These are phyloP conservation scores for Naganishia cerealis DNA, from an alignment of 1,284 basidiomycete genomes.

Conservation along the genomic window DNA sequence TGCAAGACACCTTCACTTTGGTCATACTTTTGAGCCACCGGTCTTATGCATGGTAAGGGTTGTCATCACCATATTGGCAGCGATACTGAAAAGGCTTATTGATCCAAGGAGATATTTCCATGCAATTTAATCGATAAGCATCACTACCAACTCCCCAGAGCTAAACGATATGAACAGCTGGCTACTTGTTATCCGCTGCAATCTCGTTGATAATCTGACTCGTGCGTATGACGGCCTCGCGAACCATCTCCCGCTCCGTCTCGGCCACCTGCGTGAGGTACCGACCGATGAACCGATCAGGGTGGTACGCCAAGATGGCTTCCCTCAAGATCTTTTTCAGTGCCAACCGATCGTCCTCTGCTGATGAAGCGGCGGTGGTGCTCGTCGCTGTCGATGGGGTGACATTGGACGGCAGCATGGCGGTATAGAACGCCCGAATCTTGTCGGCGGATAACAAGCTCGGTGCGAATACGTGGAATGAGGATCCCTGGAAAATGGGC, in stretches of 20 bases:
- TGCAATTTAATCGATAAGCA: not conserved
- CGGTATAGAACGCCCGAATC: constrained; percentile 27
- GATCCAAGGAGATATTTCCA: too few species aligned
- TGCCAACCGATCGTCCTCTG: constrained; percentile 15
- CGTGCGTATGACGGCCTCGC: constrained; percentile 24
- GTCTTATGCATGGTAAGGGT: too few species aligned
- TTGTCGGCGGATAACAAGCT: constrained; percentile 27
- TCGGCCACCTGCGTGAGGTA: constrained; percentile 22
- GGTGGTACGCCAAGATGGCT: constrained; percentile 34
- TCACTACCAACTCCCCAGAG: not conserved
- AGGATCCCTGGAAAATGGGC: constrained; percentile 32
- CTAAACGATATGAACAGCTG: not conserved
- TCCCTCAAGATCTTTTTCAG: constrained; percentile 29
- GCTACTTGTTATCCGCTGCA: constrained; percentile 28
- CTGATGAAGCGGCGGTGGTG: not conserved
- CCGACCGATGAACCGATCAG: constrained; percentile 33
- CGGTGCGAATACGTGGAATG: constrained; percentile 23
- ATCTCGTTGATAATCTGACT: constrained; percentile 35
- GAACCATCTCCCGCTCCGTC: constrained; percentile 31
- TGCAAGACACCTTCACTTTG: too few species aligned
- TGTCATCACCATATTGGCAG: too few species aligned
- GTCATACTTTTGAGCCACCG: too few species aligned
- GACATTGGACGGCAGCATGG: constrained; percentile 7
- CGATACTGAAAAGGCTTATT: too few species aligned
- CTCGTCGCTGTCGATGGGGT: not conserved